phyloP scores from a whole-genome alignment of 768 basidiomycete genomes.

The Suillus ampliporus region DNA sequence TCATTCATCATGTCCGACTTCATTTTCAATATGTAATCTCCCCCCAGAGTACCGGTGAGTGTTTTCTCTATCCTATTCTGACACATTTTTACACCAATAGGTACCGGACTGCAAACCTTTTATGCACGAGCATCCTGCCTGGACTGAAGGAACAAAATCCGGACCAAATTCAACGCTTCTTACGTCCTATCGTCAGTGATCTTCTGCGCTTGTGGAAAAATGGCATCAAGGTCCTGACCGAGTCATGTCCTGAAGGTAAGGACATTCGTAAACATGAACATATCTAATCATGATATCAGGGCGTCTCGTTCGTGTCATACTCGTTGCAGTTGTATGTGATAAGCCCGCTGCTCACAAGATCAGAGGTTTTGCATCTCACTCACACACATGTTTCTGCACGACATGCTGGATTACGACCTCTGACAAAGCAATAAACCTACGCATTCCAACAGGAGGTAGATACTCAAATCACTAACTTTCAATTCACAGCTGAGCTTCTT shows the following conservation, averaged over 20 bases:
- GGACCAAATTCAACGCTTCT: slow-evolving; percentile 33
- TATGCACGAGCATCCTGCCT: slow-evolving; percentile 32
- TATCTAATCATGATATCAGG: slow-evolving; percentile 15
- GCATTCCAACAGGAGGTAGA: not conserved
- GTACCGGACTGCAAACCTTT: slow-evolving; percentile 31
- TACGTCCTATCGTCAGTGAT: slow-evolving; percentile 34
- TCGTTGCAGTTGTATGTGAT: slow-evolving; percentile 43
- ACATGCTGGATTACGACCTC: slow-evolving; percentile 38
- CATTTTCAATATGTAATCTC: slow-evolving; percentile 40
- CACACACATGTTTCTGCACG: slow-evolving; percentile 41
- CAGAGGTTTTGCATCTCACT: slow-evolving; percentile 35
- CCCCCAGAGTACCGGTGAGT: slow-evolving; percentile 31
- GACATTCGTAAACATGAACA: not conserved
- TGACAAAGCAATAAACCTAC: slow-evolving; percentile 22
- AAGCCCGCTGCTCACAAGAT: slow-evolving; percentile 46
- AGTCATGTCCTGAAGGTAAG: slow-evolving; percentile 28
- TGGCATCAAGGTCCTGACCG: slow-evolving; percentile 29
- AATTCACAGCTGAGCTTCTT: not conserved
- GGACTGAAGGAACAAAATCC: slow-evolving; percentile 33
- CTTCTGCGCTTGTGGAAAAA: slow-evolving; percentile 28
- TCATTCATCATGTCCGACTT: slow-evolving; percentile 41
- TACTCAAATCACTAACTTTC: slow-evolving; percentile 13
- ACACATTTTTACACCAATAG: slow-evolving; percentile 16
- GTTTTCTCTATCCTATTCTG: not conserved
- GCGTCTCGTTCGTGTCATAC: slow-evolving; percentile 33